These are phyloP conservation scores for Trichosanthes cucumerina DNA, from an alignment of 306 rosid species.

Conservation along the genomic window DNA sequence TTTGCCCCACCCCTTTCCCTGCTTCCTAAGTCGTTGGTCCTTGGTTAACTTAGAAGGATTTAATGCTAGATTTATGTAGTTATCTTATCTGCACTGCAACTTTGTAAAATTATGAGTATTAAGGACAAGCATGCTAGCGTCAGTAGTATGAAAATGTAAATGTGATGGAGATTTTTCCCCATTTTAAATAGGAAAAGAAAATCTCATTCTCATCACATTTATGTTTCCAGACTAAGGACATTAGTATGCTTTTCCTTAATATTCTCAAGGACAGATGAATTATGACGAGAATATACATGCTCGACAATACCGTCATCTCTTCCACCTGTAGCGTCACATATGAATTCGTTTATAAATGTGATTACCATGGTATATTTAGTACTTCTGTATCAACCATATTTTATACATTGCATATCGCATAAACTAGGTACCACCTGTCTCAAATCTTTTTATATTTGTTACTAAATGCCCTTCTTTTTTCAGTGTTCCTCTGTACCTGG, in stretches of 20 bases:
- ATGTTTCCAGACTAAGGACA: not conserved
- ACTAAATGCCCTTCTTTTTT: slow-evolving; percentile 10
- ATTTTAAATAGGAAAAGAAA: not conserved
- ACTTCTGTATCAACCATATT: not conserved
- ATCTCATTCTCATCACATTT: not conserved
- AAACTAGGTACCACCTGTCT: not conserved
- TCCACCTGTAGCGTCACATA: not conserved
- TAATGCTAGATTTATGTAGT: not conserved
- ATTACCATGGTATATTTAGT: not conserved
- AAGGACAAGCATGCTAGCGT: not conserved
- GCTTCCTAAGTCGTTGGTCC: not conserved
- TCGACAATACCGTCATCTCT: not conserved
- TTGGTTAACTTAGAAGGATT: not conserved
- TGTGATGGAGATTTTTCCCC: not conserved
- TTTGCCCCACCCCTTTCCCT: not conserved
- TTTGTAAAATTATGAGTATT: not conserved
- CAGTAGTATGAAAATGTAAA: not conserved
- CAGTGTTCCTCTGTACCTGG: slow-evolving; percentile 73
- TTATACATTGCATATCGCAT: not conserved
- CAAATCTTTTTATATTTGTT: not conserved
- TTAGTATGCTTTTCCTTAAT: not conserved
- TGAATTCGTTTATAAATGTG: not conserved
- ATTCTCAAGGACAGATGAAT: not conserved
- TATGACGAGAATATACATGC: not conserved
- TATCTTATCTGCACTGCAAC: not conserved